Base-by-base conservation (phyloP, 2,329 filamentous ascomycete genomes). In the Acephala macrosclerotiorum region DNA sequence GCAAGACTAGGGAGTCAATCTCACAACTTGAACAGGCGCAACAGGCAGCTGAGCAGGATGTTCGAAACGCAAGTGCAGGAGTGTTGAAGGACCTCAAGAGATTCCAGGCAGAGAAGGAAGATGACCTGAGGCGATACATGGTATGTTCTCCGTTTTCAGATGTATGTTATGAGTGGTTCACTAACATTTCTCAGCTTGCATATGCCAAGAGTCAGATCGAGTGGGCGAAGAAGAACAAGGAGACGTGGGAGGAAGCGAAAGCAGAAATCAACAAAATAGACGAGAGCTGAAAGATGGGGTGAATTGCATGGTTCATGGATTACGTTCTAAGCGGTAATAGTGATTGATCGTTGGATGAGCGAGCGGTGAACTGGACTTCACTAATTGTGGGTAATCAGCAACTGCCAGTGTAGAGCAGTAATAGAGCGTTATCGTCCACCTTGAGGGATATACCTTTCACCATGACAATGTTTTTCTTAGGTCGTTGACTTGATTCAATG, bases 81-180 rank as follows among this genome's bases (percentile, higher is more conserved):
- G 93, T 98, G 4, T 80, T 99, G 72, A 91, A 92, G 74, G 96
- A 99, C 76, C 82, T 99, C 66, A 93, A 94, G 81, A 85, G 96
- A 67, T 99, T 99, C 80, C 96, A 99, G 79, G 84, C 84, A 66
- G 94, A 98, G 80, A 99, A 99, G 79, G 96, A 99, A 80, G 93
- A 95, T 59, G 96, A 99, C 77, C 79, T 99, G 74, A 90, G 89
- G 75, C 88, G 92, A 69, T 98, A 98, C 78, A 99, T 99, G 96
- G 96, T 97, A 82, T 81, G 91, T 80, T 35, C 35, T 33, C 14
- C 29, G 29, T 25, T 26, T 11, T 49, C 45, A 3, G 11, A 22
- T 6, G n/a, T 3, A n/a, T 12, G 25, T 26, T 49, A 9, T 4
- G 11, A 1, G 20, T 49, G 18, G 14, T 14, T 3, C 47, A 36